Base-by-base conservation (phyloP, 768 basidiomycete genomes). In the Kwoniella sp. region DNA sequence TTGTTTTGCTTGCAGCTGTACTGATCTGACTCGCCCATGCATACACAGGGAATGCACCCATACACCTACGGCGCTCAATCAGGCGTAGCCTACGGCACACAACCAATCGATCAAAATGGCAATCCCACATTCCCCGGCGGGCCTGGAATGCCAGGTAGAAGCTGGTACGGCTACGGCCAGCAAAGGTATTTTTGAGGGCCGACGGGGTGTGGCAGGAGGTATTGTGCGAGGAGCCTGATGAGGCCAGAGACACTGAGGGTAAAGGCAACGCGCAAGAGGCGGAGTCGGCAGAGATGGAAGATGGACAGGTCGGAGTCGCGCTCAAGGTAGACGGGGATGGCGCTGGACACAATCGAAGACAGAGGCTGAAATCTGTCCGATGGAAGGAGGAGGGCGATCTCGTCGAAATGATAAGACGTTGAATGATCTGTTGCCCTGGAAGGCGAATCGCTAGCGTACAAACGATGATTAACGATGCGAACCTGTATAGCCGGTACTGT, bases 71-170 rank as follows among this genome's bases (percentile, higher is more conserved):
- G 72, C 9, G 54, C 59, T 1, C 70, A 70, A 48, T 69, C 71
- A 13, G 76, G 76, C 13, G 76, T 77, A 12, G 74, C 74, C 12
- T 67, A 63, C 20, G 74, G 74, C 4, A 66, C 70, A 28, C 72
- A 73, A 30, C 76, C 76, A 3, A 75, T 77, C 37, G 76, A 77
- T 54, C 69, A 70, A 54, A 72, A 72, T 68, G 76, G 73, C 7
- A 69, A 75, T 26, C 68, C 73, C 4, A 77, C 73, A 1, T 75
- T 73, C 60, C 73, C 72, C 12, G 76, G 76, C 7, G 72, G 73
- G 12, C 68, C 56, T 3, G 34, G 38, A 9, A n/a, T 20, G 37
- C 68, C 73, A 13, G 70, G 68, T n/a, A 54, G 74, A 55, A 63
- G 58, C 15, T 69, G 64, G 70, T 77, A 75, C 53, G 74, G 65